phyloP scores from a whole-genome alignment of 768 basidiomycete genomes.

The Gautieria morchelliformis region DNA sequence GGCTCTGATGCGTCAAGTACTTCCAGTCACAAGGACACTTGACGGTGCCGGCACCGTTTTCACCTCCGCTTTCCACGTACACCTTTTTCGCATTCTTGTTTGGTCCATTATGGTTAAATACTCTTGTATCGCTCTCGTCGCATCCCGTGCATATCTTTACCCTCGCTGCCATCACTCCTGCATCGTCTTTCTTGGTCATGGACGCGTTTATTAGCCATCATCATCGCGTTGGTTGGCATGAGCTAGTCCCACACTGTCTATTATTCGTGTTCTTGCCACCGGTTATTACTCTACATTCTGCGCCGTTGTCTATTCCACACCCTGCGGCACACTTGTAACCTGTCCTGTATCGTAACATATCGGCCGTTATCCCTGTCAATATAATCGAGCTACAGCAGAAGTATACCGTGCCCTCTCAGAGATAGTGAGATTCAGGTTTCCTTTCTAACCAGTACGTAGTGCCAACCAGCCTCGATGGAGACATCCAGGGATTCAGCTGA shows the following conservation, averaged over 20 bases:
- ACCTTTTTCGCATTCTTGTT: background rate
- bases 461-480: too few relatives aligned
- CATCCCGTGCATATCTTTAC: background rate
- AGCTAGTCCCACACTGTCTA: background rate
- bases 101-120: background rate
- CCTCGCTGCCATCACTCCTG: background rate
- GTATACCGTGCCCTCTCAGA: too few relatives aligned
- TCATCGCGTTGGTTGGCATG: background rate
- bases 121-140: background rate
- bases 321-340: background rate
- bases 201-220: background rate
- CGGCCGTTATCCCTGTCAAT: background rate
- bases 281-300: background rate
- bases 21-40: background rate
- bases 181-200: background rate
- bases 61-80: background rate
- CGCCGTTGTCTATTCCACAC: background rate
- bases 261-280: background rate
- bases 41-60: background rate
- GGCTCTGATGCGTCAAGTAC: background rate
- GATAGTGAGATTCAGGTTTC: too few relatives aligned
- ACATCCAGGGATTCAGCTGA: too few relatives aligned
- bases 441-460: too few relatives aligned
- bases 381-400: background rate
- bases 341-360: background rate